Base-by-base conservation (phyloP, 2,329 filamentous ascomycete genomes). In the Cladophialophora bantiana region DNA sequence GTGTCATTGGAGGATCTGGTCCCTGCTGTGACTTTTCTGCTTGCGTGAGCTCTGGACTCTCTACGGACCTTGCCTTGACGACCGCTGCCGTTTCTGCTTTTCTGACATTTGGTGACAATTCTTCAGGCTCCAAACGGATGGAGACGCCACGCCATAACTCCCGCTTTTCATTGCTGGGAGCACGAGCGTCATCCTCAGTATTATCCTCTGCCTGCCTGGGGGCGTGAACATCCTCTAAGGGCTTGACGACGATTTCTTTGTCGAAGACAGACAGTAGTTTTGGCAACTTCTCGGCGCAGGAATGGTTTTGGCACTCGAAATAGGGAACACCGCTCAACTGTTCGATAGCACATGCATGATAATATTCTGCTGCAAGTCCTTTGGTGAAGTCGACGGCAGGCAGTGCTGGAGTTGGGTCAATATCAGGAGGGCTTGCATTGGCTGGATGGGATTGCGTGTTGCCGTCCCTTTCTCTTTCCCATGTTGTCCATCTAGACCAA, bases 321-420 rank as follows among this genome's bases (percentile, higher is more conserved):
- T 78, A 82, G 0, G 78, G 77, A 7, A 71, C 75, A 18, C 75
- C 74, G 57, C 76, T 80, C 60, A 80, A 76, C n/a, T 79, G 68
- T 53, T 83, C 80, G 67, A 82, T 77, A 1, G 80, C 77, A 68
- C 79, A 80, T 4, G 80, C 81, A 71, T 82, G 80, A 61, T 69
- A 74, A 42, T 74, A 74, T 62, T 74, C 73, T 36, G 65, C 70
- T 26, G 73, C 71, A 42, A 72, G 68, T 6, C 73, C 72, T 52
- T 64, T 55, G 40, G 54, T 54, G 40, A 31, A 26, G 20, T 60
- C 18, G 18, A 50, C 54, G 18, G 26, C 5, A 20, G 20, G 4
- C 20, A 42, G 18, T n/a, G 34, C 13, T 12, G n/a, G 34, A 32
- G 26, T 4, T 48, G 56, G 40, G 50, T 59, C 36, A 18, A n/a